Percentiles rank a stretch among this genome's conserved stretches.
These are phyloP conservation scores for Naganishia onofrii DNA, from an alignment of 768 basidiomycete species.

Conservation along the genomic window DNA sequence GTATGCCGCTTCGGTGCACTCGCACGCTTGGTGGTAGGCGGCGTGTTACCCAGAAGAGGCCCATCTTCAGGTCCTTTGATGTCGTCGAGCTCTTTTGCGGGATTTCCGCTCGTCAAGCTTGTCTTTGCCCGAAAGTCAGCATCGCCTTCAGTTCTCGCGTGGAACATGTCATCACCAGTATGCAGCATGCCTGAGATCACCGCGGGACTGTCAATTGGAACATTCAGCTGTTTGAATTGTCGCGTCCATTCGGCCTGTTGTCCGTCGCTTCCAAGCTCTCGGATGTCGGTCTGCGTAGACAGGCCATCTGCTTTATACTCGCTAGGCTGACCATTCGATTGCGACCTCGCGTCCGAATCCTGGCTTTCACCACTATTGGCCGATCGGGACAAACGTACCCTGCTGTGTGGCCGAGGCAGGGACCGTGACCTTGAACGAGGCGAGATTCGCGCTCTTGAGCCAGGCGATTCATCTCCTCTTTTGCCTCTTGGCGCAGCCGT, in stretches of 20 bases:
- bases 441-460: not conserved
- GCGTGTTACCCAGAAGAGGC: not conserved
- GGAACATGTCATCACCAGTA: conserved; percentile 7
- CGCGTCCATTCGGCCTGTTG: not conserved
- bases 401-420: conserved; percentile 9
- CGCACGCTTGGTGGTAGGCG: not conserved
- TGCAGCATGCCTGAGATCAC: conserved; percentile 7
- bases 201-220: conserved; percentile 10
- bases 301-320: not conserved
- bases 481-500: not conserved
- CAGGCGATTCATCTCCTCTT: not conserved
- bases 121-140: not conserved
- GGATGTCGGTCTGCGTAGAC: not conserved
- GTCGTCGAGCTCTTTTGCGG: not conserved
- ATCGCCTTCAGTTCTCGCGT: no score
- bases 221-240: conserved; percentile 9
- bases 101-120: not conserved
- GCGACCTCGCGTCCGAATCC: not conserved
- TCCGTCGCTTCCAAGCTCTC: not conserved
- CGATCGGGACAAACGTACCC: not conserved
- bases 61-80: not conserved
- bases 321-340: not conserved
- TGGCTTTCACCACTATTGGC: conserved; percentile 4
- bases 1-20: not conserved
- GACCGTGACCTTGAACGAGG: not conserved